Conservation (phyloP, 225 moss, liverwort and hornwort species). For the Sphagnum contortum region DNA sequence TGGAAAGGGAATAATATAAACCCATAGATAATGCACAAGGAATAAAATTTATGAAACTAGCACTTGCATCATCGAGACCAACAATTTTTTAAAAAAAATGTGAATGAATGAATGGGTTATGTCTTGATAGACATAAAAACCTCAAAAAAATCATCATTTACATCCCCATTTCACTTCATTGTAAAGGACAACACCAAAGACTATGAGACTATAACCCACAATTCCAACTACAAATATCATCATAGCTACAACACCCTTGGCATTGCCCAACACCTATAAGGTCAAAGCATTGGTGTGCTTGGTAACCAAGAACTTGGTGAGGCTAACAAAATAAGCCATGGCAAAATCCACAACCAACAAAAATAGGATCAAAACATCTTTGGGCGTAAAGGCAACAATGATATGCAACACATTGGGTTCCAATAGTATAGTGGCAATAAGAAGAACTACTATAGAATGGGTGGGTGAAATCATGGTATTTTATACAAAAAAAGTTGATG, state of each 20-base stretch:
- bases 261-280: constrained; percentile 92
- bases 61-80: no score
- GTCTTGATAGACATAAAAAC: no score
- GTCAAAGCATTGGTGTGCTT: constrained; percentile 97
- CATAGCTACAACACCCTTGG: constrained; percentile 95
- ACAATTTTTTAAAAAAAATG: no score
- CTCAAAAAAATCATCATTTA: no score
- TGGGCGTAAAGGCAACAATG: constrained; percentile 52
- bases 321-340: constrained; percentile 96
- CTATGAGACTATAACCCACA: constrained; percentile 79
- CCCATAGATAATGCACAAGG: no score
- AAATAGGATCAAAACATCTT: constrained; percentile 59
- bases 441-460: constrained; percentile 74
- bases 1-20: no score
- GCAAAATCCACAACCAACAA: constrained; percentile 73
- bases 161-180: constrained; percentile 89
- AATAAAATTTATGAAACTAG: no score
- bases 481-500: no score
- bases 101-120: no score
- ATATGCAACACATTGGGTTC: constrained; percentile 89
- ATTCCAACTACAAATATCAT: constrained; percentile 86
- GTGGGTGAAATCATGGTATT: no score
- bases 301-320: constrained; percentile 95
- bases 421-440: constrained; percentile 70
- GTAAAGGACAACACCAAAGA: constrained; percentile 84